Evolutionary conservation across 495 filamentous ascomycete genomes (phyloP).

Genomic region (Oidiodendron maius): DNA sequence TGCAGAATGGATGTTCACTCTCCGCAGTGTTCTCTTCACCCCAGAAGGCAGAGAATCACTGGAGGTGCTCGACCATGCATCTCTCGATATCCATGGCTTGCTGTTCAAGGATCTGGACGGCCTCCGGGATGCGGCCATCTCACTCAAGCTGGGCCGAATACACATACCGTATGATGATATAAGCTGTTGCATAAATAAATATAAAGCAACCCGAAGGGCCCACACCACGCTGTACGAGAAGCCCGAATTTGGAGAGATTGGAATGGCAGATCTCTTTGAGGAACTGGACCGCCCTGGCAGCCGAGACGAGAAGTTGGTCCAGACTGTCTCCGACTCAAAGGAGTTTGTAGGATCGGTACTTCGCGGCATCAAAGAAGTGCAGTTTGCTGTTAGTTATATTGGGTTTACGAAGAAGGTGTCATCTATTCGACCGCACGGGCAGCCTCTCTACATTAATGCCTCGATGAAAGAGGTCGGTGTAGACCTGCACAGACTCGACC

Average conservation of each 20-base stretch:
- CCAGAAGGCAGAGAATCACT: slow-evolving; percentile 76
- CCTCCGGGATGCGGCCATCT: slow-evolving; percentile 82
- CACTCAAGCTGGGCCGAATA: slow-evolving; percentile 82
- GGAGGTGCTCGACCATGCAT: slow-evolving; percentile 86
- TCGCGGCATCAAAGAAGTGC: slow-evolving; percentile 89
- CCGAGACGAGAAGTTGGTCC: slow-evolving; percentile 67
- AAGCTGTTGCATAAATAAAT: slow-evolving; percentile 48
- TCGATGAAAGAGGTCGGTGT: slow-evolving; percentile 95
- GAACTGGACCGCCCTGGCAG: slow-evolving; percentile 71
- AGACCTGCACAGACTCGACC: slow-evolving; percentile 88
- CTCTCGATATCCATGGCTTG: slow-evolving; percentile 84
- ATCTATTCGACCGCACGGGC: slow-evolving; percentile 55
- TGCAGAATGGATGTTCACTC: slow-evolving; percentile 88
- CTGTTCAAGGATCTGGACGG: slow-evolving; percentile 85
- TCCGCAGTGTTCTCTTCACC: slow-evolving; percentile 81
- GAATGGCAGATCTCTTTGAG: slow-evolving; percentile 70
- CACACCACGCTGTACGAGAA: slow-evolving; percentile 24
- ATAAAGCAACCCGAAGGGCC: slow-evolving; percentile 29
- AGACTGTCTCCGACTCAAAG: slow-evolving; percentile 86
- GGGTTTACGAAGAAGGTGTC: slow-evolving; percentile 74
- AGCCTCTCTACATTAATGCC: slow-evolving; percentile 71
- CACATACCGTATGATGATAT: slow-evolving; percentile 90
- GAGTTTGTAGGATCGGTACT: slow-evolving; percentile 88
- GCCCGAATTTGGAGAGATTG: slow-evolving; percentile 40
- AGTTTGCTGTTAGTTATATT: slow-evolving; percentile 91